Percentiles rank a stretch among this genome's conserved stretches.
phyloP scores from a whole-genome alignment of 495 filamentous ascomycete species.

The Penicillium goetzii region DNA sequence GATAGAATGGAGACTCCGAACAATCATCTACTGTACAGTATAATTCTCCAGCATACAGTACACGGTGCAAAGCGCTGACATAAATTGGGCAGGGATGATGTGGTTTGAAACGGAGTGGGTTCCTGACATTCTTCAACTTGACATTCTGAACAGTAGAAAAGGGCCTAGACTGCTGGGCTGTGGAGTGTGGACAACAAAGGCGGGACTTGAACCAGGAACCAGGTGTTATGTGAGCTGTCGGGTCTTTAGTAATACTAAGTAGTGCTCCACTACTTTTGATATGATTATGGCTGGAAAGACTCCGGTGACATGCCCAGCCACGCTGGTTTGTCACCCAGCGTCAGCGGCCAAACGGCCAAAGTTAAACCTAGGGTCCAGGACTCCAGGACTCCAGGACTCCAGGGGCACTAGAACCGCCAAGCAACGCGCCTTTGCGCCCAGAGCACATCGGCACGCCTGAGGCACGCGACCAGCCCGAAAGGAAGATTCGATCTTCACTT shows the following conservation, averaged over 20 bases:
- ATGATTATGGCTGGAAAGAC: not conserved
- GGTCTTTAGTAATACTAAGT: too few relatives aligned
- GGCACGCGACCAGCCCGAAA: slow-evolving; percentile 3
- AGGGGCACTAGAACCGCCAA: not conserved
- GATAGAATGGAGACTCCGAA: too few relatives aligned
- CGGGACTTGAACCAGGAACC: not conserved
- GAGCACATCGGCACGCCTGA: not conserved
- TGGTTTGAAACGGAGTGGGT: not conserved
- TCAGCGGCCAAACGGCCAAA: not conserved
- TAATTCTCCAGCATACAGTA: too few relatives aligned
- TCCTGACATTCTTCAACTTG: too few relatives aligned
- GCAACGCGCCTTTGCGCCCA: not conserved
- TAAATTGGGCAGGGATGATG: not conserved
- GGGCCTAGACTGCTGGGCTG: not conserved
- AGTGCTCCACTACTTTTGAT: not conserved
- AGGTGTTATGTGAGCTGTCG: not conserved
- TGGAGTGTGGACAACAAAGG: too few relatives aligned
- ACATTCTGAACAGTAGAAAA: too few relatives aligned
- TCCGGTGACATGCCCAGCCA: slow-evolving; percentile 5
- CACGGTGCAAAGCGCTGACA: not conserved
- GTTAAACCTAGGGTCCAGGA: not conserved
- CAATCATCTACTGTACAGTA: not conserved
- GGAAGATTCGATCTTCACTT: not conserved
- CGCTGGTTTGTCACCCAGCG: not conserved
- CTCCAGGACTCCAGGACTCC: too few relatives aligned